These are phyloP conservation scores for Chamaecyparis obtusa DNA, from an alignment of 75 land plant genomes.

Conservation along the genomic window DNA sequence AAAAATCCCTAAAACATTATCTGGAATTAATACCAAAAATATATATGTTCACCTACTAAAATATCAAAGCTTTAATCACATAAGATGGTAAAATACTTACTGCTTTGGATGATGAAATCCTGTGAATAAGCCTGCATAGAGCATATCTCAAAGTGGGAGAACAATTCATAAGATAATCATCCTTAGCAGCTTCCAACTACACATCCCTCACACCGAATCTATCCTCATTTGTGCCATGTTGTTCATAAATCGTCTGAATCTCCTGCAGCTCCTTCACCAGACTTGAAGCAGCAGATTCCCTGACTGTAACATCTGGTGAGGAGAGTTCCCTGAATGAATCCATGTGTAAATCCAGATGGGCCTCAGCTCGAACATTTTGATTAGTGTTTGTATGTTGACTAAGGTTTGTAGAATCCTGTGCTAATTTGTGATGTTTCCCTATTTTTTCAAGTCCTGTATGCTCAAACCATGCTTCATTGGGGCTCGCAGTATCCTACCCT, in stretches of 20 bases:
- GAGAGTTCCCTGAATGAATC: slow-evolving; percentile 69
- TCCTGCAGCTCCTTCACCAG: slow-evolving; percentile 55
- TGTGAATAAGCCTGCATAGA: slow-evolving; percentile 81
- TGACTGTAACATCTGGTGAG: slow-evolving; percentile 34
- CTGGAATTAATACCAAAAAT: no score
- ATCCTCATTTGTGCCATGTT: slow-evolving; percentile 11
- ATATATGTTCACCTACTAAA: no score
- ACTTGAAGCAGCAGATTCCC: slow-evolving; percentile 59
- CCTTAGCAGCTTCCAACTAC: slow-evolving; percentile 58
- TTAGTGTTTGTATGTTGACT: background rate
- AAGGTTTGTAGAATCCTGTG: background rate
- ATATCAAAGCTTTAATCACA: no score
- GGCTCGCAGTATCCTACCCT: background rate
- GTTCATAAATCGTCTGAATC: slow-evolving; percentile 61
- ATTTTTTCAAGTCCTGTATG: background rate
- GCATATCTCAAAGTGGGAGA: slow-evolving; percentile 85
- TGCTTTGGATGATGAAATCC: slow-evolving; percentile 87
- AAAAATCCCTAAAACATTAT: no score
- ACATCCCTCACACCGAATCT: slow-evolving; percentile 16
- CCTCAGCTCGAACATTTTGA: background rate
- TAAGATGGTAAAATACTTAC: slow-evolving; percentile 27
- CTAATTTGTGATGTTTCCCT: background rate
- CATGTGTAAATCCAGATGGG: slow-evolving; percentile 50
- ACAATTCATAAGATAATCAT: slow-evolving; percentile 60
- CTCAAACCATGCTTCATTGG: no score